Evolutionary conservation across 2,329 filamentous ascomycete species (phyloP), one percentile per base, ranked within the genome.

Genomic region (Zymoseptoria pseudotritici): DNA sequence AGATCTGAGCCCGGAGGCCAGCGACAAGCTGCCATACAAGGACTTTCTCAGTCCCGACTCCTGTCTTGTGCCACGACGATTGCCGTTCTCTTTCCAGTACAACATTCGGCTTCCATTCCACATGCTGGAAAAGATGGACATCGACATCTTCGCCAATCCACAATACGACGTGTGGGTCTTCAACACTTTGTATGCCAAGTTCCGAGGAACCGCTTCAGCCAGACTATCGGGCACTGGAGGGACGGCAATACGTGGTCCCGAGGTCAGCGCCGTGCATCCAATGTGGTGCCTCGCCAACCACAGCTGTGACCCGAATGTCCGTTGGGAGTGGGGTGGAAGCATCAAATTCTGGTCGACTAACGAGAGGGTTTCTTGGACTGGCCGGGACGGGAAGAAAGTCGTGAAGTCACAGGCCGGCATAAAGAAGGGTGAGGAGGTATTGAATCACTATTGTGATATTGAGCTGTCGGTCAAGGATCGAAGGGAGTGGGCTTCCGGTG

Each of bases 251-350:
- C 90, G 91, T 2, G 85, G 90, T 9, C 93, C 94, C 0, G 94
- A 97, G 69, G 88, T 96, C 4, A 91, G 90, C 26, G 93, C 93
- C 26, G 92, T 97, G 26, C 92, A 97, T 76, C 91, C 93, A 1
- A 85, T 96, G 67, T 99, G 94, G 91, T 97, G 92, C 75, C 80
- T 97, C 29, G 92, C 93, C 26, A 99, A 99, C 70, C 94, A 99
- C 73, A 91, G 91, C 73, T 99, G 94, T 75, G 86, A 96, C 71
- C 94, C 94, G 8, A 97, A 96, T 73, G 91, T 97, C 49, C 84
- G 84, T 3, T 99, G 94, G 94, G 90, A 96, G 70, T 97, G 92
- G 90, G 86, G 88, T 26, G 89, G 89, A 0, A 82, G 82, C 56
- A 92, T 94, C 82, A 82, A 84, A 42, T 83, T 94, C 61, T 84